Conservation (phyloP, 148 eudicot species). For the Pouteria glomerata region DNA sequence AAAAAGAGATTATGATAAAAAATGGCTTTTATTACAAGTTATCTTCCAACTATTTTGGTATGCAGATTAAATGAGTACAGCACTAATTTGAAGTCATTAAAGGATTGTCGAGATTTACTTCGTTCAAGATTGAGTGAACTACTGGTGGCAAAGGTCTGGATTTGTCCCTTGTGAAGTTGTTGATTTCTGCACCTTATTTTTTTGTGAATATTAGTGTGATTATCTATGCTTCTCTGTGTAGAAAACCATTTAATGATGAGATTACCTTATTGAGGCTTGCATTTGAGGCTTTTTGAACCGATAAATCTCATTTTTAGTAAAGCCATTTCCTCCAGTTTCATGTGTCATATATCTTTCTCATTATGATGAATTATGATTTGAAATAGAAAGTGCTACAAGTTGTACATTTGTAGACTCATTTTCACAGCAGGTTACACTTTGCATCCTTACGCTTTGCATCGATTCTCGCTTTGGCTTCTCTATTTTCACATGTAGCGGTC, state of each 20-base stretch:
- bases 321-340: too few relatives aligned
- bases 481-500: too few relatives aligned
- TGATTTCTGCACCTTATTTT: not conserved
- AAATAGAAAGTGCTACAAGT: too few relatives aligned
- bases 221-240: not conserved
- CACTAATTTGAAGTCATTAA: conserved; percentile 52
- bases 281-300: not conserved
- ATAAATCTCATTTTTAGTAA: not conserved
- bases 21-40: not conserved
- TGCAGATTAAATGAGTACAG: conserved; percentile 78
- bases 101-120: conserved; percentile 61
- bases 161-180: conserved; percentile 8
- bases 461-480: too few relatives aligned
- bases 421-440: too few relatives aligned
- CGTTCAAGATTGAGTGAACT: conserved; percentile 42
- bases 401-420: too few relatives aligned
- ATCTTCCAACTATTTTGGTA: not conserved
- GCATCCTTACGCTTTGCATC: too few relatives aligned
- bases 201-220: not conserved
- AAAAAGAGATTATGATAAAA: not conserved
- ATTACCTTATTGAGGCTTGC: conserved; percentile 4
- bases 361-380: too few relatives aligned
- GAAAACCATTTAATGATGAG: not conserved
- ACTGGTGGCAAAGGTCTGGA: conserved; percentile 67
- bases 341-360: too few relatives aligned